Evolutionary conservation across 495 filamentous ascomycete species (phyloP), one percentile per base, ranked within the genome.

Genomic region (Cetradonia linearis): DNA sequence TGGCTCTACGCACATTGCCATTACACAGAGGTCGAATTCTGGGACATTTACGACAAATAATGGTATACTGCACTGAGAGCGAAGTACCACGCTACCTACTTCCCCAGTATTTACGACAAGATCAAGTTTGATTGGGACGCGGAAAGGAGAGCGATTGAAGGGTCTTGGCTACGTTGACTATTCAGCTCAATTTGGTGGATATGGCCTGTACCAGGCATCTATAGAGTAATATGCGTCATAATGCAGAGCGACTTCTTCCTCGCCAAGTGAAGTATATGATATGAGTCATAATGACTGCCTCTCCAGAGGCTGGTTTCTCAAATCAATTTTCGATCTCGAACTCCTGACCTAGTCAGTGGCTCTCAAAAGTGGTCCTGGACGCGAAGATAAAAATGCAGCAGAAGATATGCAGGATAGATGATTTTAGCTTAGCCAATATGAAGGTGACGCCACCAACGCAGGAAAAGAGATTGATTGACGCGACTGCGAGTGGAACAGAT

Each of bases 1-100:
- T 81, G 78, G 75, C 70, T 83, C n/a, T 83, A 82, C 67, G 78
- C 81, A 34, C 76, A 78, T 56, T 73, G 76, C 5, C 82, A 78
- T 66, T 80, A 78, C 58, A 69, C 69, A 9, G 74, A 82, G 58
- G 62, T 75, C 1, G 78, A 82, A 56, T 83, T 84, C 68, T 82
- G 79, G 78, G 52, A 56, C 2, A 73, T 78, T 27, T 81, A 81
- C 55, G 73, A 82, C 58, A 62, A 67, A 30, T 44, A 67, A 18
- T 70, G 70, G 69, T 81, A 83, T 55, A 71, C 78, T 37, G 63
- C 18, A 16, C 60, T 82, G 60, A 69, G 79, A 6, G 56, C 62
- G 16, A 80, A 77, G 62, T 81, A 82, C 61, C 63, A 72, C 36
- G 79, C 81, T 0, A 59, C 59, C 3, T 67, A 66, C 34, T 66